These are phyloP conservation scores for Martensiomyces pterosporus DNA, from an alignment of 192 early-diverging fungal species.

Conservation along the genomic window DNA sequence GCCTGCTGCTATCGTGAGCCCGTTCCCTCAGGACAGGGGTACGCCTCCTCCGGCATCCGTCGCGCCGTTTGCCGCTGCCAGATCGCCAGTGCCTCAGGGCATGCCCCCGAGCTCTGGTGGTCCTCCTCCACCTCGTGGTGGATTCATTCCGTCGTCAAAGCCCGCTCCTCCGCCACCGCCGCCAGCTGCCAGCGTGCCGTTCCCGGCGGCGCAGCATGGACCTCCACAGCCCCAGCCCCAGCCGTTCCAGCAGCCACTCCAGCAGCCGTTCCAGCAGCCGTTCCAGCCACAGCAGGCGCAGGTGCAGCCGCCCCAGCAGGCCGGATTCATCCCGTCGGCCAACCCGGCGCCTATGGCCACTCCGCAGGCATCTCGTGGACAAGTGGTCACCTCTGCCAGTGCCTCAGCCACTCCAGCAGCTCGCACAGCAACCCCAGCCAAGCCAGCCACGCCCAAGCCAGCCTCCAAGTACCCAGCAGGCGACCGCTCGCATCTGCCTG, in stretches of 20 bases:
- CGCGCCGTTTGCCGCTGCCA: slow-evolving; percentile 11
- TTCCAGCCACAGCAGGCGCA: slow-evolving; percentile 38
- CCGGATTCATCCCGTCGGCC: slow-evolving; percentile 6
- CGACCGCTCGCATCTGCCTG: slow-evolving; percentile 80
- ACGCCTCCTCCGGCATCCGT: slow-evolving; percentile 26
- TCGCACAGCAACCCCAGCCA: slow-evolving; percentile 4
- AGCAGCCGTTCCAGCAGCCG: slow-evolving; percentile 18
- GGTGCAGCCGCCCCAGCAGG: slow-evolving; percentile 18
- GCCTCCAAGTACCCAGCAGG: slow-evolving; percentile 57
- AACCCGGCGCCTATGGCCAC: neutral
- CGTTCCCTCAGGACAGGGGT: slow-evolving; percentile 34
- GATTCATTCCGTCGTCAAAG: slow-evolving; percentile 6
- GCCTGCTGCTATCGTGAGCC: slow-evolving; percentile 30
- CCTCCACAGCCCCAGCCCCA: slow-evolving; percentile 26
- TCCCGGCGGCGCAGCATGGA: slow-evolving; percentile 15
- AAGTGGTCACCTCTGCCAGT: slow-evolving; percentile 12
- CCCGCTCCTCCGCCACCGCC: slow-evolving; percentile 2
- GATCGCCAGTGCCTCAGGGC: slow-evolving; percentile 8
- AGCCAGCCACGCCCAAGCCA: slow-evolving; percentile 8
- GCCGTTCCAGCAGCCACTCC: slow-evolving; percentile 7
- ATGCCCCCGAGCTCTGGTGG: neutral
- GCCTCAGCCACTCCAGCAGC: slow-evolving; percentile 19
- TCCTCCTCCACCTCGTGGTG: slow-evolving; percentile 21
- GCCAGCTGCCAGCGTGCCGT: slow-evolving; percentile 6
- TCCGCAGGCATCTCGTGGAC: slow-evolving; percentile 22